phyloP scores from a whole-genome alignment of 2,329 filamentous ascomycete genomes.

The Diplodia mutila region DNA sequence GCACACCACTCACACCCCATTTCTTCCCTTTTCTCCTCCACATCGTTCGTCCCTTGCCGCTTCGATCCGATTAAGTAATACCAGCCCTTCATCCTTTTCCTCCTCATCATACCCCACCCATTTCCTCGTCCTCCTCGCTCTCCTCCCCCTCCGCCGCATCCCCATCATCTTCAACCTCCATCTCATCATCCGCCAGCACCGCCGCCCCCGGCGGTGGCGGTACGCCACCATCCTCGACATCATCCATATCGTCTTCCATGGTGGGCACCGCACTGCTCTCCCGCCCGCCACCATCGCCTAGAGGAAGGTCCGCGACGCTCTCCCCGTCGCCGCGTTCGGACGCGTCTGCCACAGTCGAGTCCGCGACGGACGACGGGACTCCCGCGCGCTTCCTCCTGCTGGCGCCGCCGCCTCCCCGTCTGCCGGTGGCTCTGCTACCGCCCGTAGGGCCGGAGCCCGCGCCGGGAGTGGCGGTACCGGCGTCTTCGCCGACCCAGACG shows the following conservation, averaged over 20 bases:
- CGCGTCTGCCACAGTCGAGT: not conserved
- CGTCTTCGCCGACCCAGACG: slow-evolving; percentile 26
- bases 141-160: slow-evolving; percentile 31
- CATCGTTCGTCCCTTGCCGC: no score
- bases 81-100: not conserved
- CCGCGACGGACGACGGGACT: slow-evolving; percentile 7
- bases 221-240: not conserved
- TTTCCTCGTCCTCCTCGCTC: slow-evolving; percentile 39
- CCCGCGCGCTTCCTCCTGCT: slow-evolving; percentile 3
- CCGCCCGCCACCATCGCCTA: not conserved
- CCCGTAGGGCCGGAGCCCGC: not conserved
- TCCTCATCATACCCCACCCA: not conserved
- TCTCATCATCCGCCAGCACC: slow-evolving; percentile 10
- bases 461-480: not conserved
- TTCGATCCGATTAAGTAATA: not conserved
- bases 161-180: slow-evolving; percentile 14
- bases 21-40: not conserved
- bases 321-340: slow-evolving; percentile 11
- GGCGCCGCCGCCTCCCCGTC: slow-evolving; percentile 2
- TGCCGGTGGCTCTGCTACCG: not conserved
- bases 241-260: slow-evolving; percentile 17
- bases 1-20: not conserved
- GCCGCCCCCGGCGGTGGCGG: not conserved
- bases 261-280: slow-evolving; percentile 20
- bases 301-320: slow-evolving; percentile 2